phyloP scores from a whole-genome alignment of 179 eudicot species.

The Carnegiea gigantea region DNA sequence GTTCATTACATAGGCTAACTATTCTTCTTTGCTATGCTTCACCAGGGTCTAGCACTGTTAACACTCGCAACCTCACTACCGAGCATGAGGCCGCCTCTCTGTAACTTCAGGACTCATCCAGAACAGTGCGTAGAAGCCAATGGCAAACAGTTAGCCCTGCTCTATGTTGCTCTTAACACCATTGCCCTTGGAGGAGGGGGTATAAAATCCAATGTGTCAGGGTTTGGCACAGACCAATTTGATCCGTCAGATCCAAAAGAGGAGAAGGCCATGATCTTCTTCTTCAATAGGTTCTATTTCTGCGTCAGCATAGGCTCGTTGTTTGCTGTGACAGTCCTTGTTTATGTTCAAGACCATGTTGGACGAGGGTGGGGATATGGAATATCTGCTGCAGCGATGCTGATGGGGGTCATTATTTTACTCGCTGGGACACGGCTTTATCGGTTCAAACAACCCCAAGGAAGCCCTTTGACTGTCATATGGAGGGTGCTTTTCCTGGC shows the following conservation, averaged over 20 bases:
- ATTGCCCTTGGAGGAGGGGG: slow-evolving; percentile 94
- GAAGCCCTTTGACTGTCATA: slow-evolving; percentile 86
- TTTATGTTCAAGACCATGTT: slow-evolving; percentile 80
- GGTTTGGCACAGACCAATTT: slow-evolving; percentile 93
- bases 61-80: slow-evolving; percentile 75
- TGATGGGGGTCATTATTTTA: slow-evolving; percentile 62
- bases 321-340: slow-evolving; percentile 80
- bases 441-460: slow-evolving; percentile 70
- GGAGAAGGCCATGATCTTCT: slow-evolving; percentile 77
- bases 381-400: slow-evolving; percentile 81
- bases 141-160: slow-evolving; percentile 66
- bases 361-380: slow-evolving; percentile 97
- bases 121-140: slow-evolving; percentile 57
- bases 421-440: slow-evolving; percentile 59
- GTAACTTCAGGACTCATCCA: slow-evolving; percentile 42
- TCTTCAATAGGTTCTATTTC: slow-evolving; percentile 92
- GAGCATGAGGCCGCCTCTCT: slow-evolving; percentile 81
- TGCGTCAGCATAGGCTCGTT: slow-evolving; percentile 82
- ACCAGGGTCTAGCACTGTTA: slow-evolving; percentile 70
- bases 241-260: slow-evolving; percentile 74
- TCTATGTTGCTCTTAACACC: slow-evolving; percentile 76
- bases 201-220: slow-evolving; percentile 91
- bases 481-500: slow-evolving; percentile 84
- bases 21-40: background rate
- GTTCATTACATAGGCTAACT: background rate